Evolutionary conservation across 768 basidiomycete genomes (phyloP).

Genomic region (Mycena polygramma): DNA sequence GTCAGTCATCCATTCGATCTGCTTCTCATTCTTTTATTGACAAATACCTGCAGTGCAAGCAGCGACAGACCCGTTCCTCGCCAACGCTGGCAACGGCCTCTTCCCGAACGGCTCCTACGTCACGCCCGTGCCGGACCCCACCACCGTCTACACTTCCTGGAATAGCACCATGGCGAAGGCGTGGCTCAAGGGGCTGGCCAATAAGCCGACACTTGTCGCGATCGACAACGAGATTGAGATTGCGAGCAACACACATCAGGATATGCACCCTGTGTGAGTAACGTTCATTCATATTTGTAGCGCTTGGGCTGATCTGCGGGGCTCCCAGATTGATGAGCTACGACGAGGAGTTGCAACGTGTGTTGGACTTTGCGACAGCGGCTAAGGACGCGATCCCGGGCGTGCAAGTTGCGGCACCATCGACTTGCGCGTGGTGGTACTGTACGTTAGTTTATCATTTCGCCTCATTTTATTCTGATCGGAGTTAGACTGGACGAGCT

Average conservation of each 20-base stretch:
- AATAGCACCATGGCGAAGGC: conserved; percentile 57
- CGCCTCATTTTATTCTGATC: not conserved
- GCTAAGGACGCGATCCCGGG: conserved; percentile 37
- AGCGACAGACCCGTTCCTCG: conserved; percentile 60
- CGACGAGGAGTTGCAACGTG: conserved; percentile 59
- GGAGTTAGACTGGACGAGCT: conserved; percentile 65
- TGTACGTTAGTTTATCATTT: not conserved
- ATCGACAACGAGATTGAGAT: conserved; percentile 74
- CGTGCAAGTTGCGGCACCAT: conserved; percentile 36
- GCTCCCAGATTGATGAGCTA: conserved; percentile 56
- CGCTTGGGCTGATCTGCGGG: not conserved
- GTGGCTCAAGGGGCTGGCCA: conserved; percentile 60
- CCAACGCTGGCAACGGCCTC: conserved; percentile 63
- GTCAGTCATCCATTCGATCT: not conserved
- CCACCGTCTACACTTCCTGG: conserved; percentile 61
- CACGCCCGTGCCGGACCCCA: conserved; percentile 54
- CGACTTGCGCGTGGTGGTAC: conserved; percentile 34
- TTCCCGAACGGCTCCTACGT: conserved; percentile 63
- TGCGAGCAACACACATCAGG: conserved; percentile 64
- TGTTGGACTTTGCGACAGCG: conserved; percentile 50
- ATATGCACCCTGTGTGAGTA: conserved; percentile 65
- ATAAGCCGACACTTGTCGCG: conserved; percentile 63
- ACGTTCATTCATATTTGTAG: not conserved
- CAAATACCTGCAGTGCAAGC: conserved; percentile 53
- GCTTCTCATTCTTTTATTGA: not conserved